Evolutionary conservation across 1,139 yeast genomes (phyloP), one percentile per base, ranked within the genome.

Genomic region (Blastobotrys proliferans): DNA sequence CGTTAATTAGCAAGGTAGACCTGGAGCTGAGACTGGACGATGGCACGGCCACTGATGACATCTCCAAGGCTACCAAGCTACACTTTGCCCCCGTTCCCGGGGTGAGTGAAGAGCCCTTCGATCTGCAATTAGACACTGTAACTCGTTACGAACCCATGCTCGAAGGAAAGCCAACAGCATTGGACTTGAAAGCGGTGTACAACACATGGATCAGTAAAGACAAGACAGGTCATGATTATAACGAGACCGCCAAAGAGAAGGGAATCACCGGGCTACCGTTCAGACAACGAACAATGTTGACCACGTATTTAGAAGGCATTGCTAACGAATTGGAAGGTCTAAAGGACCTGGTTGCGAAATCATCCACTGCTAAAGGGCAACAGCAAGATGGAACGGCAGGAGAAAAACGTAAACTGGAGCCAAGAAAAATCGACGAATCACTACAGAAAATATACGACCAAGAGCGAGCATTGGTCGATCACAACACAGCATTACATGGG

Each of bases 161-260:
- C 14, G 45, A 42, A 8, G 49, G 47, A 2, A 48, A 31, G 10
- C 38, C 45, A 13, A 36, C 64, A 61, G 13, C 64, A 67, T 16
- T 81, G 40, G 68, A 73, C n/a, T 66, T 85, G 46, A 69, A 78
- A 50, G 77, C 83, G 1, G 81, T 86, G 3, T 74, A 80, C 29
- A 87, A 87, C 59, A 84, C 94, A 53, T 92, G 95, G 94, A 51
- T 81, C 25, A 78, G 79, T 51, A 81, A 77, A 48, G 88, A 85
- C 46, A 72, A 83, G 28, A 77, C 83, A 32, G 83, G 88, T 41
- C 82, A 95, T 10, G 95, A 88, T 47, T 90, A 92, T 60, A 76
- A 87, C 51, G 75, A 80, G 19, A 81, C 76, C 41, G 85, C 96
- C 54, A 80, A 79, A 51, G 76, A 75, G 43, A 68, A 74, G 40